Evolutionary conservation across 768 basidiomycete genomes (phyloP), one percentile per base, ranked within the genome.

Genomic region (Leccinellum albellum): DNA sequence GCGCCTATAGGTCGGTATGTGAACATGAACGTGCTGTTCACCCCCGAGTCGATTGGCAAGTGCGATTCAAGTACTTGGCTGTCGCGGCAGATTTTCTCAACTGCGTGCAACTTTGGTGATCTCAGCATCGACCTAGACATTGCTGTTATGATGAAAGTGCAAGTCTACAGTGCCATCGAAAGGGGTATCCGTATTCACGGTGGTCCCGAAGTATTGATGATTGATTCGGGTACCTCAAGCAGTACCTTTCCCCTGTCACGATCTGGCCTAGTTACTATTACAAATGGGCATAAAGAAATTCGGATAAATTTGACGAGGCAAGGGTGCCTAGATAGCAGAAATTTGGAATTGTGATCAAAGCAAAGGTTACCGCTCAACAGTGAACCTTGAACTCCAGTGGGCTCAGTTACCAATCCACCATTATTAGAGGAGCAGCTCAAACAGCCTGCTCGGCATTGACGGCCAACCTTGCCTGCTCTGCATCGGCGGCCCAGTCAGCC

Each of bases 91-190:
- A 59, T 24, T 48, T 53, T 35, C 28, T n/a, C n/a, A n/a, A n/a
- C n/a, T 65, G 58, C 20, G 49, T 54, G 29, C 26, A 57, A 32
- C n/a, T n/a, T n/a, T 65, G 63, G 61, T 54, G 57, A 21, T 40
- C 51, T 35, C 56, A 47, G 33, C 54, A 47, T 23, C 45, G 23
- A 31, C 37, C 26, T 14, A 15, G 56, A 40, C 21, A 14, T 56
- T 24, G 47, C 45, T 23, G 32, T 50, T 6, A 6, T 15, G 37
- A 21, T 15, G 51, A 56, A n/a, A n/a, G n/a, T n/a, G n/a, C n/a
- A n/a, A n/a, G n/a, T n/a, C n/a, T n/a, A n/a, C 52, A 44, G 50
- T 51, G 20, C 40, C 13, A 5, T 46, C 20, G 0, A 29, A 24
- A 49, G 8, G 26, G 6, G 4, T 26, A 8, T n/a, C n/a, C n/a